A percentile compares a stretch with the other conserved stretches of the same genome.
These are phyloP conservation scores for Lentinula sp. DNA, from an alignment of 768 basidiomycete genomes.

Conservation along the genomic window DNA sequence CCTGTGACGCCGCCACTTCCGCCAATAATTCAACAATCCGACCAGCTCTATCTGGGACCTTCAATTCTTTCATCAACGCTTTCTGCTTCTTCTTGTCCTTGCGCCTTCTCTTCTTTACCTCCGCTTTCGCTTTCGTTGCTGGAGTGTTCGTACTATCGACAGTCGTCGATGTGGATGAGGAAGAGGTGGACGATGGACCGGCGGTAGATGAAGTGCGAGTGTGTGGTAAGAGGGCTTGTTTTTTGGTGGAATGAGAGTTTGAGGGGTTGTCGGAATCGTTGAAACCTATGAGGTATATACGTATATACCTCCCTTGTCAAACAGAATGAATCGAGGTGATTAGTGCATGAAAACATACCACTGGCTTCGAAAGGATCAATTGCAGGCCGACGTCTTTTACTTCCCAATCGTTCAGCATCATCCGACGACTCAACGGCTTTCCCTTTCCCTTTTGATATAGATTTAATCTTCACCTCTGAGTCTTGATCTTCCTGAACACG, in stretches of 20 bases:
- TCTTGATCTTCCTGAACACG: neutral
- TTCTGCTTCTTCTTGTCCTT: neutral
- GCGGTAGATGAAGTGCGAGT: neutral
- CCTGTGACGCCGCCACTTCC: neutral
- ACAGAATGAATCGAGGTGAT: neutral
- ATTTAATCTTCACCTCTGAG: constrained; percentile 32
- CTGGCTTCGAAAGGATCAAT: constrained; percentile 68
- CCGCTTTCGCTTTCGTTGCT: too few species aligned
- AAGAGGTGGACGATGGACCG: neutral
- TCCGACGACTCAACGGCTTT: constrained; percentile 31
- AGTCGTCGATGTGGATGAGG: neutral
- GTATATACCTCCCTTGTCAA: too few species aligned
- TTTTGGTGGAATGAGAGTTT: neutral
- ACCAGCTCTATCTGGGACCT: neutral
- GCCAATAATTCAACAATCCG: neutral
- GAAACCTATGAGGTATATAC: neutral
- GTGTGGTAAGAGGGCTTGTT: neutral
- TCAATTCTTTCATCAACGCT: neutral
- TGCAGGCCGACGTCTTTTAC: constrained; percentile 44
- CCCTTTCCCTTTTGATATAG: constrained; percentile 21
- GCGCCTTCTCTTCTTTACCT: neutral
- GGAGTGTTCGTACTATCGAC: too few species aligned
- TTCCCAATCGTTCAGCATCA: constrained; percentile 11
- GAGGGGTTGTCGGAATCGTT: neutral
- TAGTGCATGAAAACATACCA: neutral